Percentiles rank a stretch among this genome's conserved stretches.
phyloP scores from a whole-genome alignment of 345 rosid genomes.

The Zanthoxylum bungeanum region DNA sequence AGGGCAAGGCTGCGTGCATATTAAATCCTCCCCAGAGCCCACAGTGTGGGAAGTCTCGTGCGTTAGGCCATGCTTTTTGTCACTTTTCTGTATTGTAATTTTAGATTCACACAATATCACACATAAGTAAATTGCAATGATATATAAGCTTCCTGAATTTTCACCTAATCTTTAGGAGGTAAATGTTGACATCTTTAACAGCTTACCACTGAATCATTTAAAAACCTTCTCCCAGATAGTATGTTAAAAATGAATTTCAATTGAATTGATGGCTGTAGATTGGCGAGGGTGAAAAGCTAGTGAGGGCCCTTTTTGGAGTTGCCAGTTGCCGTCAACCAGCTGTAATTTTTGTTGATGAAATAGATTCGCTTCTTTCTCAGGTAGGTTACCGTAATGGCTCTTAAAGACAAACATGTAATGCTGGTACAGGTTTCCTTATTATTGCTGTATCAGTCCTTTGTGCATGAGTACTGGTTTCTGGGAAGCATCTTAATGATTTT shows the following conservation, averaged over 20 bases:
- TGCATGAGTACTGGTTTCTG: background rate
- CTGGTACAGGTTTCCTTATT: background rate
- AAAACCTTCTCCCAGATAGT: background rate
- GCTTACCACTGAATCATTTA: background rate
- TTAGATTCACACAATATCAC: background rate
- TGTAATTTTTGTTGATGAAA: conserved; percentile 96
- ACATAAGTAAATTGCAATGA: background rate
- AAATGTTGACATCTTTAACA: background rate
- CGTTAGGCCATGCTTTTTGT: no score
- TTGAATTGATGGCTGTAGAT: conserved; percentile 46
- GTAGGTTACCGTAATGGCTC: conserved; percentile 35
- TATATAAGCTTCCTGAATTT: background rate
- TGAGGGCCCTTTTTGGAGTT: conserved; percentile 97
- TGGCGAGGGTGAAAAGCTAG: conserved; percentile 99
- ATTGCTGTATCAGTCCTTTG: background rate
- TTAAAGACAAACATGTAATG: conserved; percentile 1
- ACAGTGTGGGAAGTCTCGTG: no score
- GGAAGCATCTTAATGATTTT: background rate
- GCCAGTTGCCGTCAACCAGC: conserved; percentile 99
- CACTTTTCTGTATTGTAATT: background rate
- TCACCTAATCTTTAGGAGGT: background rate
- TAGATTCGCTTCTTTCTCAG: conserved; percentile 97
- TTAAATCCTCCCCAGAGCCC: no score
- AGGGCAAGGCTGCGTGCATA: no score
- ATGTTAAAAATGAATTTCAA: background rate